Conservation (phyloP, 768 basidiomycete species). For the Termitomyces sp. region DNA sequence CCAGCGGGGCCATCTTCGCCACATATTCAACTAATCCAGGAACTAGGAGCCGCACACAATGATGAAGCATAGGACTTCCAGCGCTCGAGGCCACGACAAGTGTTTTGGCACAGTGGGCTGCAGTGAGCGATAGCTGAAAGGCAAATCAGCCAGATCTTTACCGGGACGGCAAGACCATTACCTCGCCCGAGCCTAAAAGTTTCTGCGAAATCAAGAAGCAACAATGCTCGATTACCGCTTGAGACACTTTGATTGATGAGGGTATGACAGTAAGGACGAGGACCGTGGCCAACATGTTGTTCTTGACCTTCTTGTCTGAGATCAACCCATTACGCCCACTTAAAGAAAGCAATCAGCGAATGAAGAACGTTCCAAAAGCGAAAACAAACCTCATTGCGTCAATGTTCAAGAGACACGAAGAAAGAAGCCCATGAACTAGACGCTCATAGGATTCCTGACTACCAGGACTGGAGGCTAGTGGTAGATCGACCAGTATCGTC, state of each 20-base stretch:
- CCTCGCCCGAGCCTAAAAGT: constrained; percentile 64
- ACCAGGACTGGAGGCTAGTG: constrained; percentile 31
- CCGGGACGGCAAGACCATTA: constrained; percentile 19
- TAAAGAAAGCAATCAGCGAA: background rate
- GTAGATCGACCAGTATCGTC: constrained; percentile 60
- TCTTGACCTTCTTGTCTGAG: constrained; percentile 80
- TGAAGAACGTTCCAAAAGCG: background rate
- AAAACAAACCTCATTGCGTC: constrained; percentile 82
- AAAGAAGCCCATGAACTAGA: constrained; percentile 76
- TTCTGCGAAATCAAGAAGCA: constrained; percentile 84
- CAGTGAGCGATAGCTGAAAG: constrained; percentile 69
- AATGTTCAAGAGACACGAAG: constrained; percentile 76
- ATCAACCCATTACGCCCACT: constrained; percentile 79
- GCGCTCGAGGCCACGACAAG: constrained; percentile 66
- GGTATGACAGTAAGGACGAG: constrained; percentile 81
- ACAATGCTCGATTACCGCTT: constrained; percentile 73
- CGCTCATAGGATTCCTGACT: constrained; percentile 49
- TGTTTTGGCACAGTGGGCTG: constrained; percentile 87
- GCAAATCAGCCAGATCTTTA: background rate
- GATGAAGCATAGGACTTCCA: constrained; percentile 60
- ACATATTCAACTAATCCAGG: constrained; percentile 81
- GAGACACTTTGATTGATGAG: constrained; percentile 57
- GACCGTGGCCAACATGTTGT: constrained; percentile 82
- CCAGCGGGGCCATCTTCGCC: constrained; percentile 56
- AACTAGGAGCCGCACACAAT: constrained; percentile 66